Evolutionary conservation across 2,329 filamentous ascomycete species (phyloP).

Genomic region (Colletotrichum godetiae): DNA sequence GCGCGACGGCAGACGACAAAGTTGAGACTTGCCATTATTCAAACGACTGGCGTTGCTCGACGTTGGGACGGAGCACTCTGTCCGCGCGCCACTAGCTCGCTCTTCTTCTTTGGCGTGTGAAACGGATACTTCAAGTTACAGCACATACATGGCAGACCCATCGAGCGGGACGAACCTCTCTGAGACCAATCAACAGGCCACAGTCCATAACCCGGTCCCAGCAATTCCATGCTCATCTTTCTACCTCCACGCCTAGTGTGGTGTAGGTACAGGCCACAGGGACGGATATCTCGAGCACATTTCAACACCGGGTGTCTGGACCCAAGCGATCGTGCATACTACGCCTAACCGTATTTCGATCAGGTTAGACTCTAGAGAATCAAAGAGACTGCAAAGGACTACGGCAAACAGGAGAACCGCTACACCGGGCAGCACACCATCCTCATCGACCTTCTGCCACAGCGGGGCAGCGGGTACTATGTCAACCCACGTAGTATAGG

Average conservation of each 20-base stretch:
- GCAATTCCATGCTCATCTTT: neutral
- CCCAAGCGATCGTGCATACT: too few relatives aligned
- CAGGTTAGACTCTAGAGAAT: too few relatives aligned
- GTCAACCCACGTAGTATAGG: neutral
- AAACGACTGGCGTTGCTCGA: neutral
- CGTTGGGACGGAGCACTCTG: slow-evolving; percentile 21
- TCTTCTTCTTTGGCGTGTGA: slow-evolving; percentile 5
- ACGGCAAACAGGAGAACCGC: neutral
- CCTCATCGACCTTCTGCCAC: slow-evolving; percentile 10
- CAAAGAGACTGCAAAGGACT: neutral
- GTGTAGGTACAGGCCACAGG: neutral
- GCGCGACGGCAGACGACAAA: neutral
- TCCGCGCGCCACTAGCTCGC: neutral
- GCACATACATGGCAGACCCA: neutral
- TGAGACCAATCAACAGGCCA: slow-evolving; percentile 4
- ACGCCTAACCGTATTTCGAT: neutral
- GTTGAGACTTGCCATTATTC: neutral
- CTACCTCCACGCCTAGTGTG: neutral
- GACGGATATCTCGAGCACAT: too few relatives aligned
- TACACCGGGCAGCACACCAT: neutral
- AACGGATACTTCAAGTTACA: slow-evolving; percentile 24
- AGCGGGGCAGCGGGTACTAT: slow-evolving; percentile 1
- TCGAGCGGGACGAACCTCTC: slow-evolving; percentile 24
- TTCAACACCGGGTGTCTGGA: too few relatives aligned
- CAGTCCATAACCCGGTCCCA: neutral